These are phyloP conservation scores for Cryptococcus amylolentus DNA, from an alignment of 1,284 basidiomycete species.

Conservation along the genomic window DNA sequence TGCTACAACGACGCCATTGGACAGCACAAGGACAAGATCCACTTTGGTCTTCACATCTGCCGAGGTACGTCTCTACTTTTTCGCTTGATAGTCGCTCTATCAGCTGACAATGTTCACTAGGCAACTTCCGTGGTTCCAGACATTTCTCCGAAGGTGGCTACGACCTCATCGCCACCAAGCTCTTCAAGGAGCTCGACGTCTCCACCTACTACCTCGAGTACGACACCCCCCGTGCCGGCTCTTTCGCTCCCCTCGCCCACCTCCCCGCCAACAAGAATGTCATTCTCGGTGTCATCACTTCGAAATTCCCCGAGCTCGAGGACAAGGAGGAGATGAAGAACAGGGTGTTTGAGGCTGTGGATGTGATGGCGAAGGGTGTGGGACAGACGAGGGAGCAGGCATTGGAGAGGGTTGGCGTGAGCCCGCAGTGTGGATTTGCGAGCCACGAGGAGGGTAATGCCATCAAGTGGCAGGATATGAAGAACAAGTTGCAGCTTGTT, in stretches of 20 bases:
- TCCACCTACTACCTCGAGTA: conserved; percentile 73
- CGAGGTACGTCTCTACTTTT: conserved; percentile 48
- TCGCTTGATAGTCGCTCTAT: background rate
- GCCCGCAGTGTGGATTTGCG: conserved; percentile 40
- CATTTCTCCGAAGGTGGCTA: conserved; percentile 73
- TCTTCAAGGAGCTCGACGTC: conserved; percentile 71
- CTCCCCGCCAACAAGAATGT: conserved; percentile 63
- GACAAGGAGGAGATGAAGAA: conserved; percentile 58
- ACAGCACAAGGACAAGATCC: conserved; percentile 62
- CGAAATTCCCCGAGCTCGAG: conserved; percentile 67
- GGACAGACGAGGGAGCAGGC: conserved; percentile 19
- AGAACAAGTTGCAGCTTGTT: conserved; percentile 36
- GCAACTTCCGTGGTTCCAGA: conserved; percentile 67
- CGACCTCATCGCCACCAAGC: conserved; percentile 62
- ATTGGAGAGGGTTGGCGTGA: conserved; percentile 31
- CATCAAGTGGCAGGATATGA: conserved; percentile 36
- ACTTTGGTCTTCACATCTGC: conserved; percentile 68
- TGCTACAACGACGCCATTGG: conserved; percentile 65
- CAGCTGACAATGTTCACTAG: background rate
- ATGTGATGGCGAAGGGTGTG: conserved; percentile 43
- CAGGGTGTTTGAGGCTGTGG: conserved; percentile 64
- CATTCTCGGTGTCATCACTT: conserved; percentile 70
- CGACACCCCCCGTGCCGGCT: conserved; percentile 68
- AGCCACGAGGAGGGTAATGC: conserved; percentile 32
- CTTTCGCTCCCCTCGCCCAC: conserved; percentile 63